Evolutionary conservation across 371 early-diverging fungal genomes (phyloP).

Genomic region (Mucor irregularis): DNA sequence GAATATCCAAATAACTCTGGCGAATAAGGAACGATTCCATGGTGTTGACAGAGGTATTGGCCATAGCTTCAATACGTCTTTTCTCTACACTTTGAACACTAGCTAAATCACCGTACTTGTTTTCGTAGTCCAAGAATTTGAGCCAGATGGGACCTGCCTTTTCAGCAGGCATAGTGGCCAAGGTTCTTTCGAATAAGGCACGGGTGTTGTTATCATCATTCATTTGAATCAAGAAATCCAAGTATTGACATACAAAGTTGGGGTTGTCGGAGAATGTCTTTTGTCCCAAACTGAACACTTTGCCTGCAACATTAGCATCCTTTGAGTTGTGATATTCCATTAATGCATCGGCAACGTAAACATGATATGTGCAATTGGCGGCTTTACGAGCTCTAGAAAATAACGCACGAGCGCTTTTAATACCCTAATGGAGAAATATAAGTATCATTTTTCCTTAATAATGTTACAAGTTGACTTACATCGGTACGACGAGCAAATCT

Average conservation of each 20-base stretch:
- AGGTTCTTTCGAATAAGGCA: conserved; percentile 83
- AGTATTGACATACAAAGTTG: conserved; percentile 76
- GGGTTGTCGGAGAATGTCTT: conserved; percentile 76
- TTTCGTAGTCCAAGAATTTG: conserved; percentile 82
- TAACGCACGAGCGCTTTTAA: conserved; percentile 74
- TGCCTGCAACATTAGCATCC: conserved; percentile 81
- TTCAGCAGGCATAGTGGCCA: conserved; percentile 73
- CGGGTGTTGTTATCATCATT: conserved; percentile 93
- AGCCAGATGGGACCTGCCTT: conserved; percentile 77
- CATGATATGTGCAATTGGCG: conserved; percentile 75
- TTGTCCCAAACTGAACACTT: conserved; percentile 89
- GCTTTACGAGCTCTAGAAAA: conserved; percentile 84
- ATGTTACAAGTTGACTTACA: neutral
- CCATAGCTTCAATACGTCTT: conserved; percentile 72
- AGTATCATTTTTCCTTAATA: neutral
- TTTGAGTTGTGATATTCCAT: conserved; percentile 94
- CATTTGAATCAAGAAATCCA: conserved; percentile 83
- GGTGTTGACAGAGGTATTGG: conserved; percentile 21
- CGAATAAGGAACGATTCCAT: conserved; percentile 61
- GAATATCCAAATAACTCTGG: conserved; percentile 67
- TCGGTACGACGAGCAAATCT: conserved; percentile 80
- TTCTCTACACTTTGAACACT: conserved; percentile 76
- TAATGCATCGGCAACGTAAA: conserved; percentile 85
- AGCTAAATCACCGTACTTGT: conserved; percentile 82
- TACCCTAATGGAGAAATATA: conserved; percentile 36